Base-by-base conservation (phyloP, 805 yeast species). In the Nakazawaea ishiwadae region DNA sequence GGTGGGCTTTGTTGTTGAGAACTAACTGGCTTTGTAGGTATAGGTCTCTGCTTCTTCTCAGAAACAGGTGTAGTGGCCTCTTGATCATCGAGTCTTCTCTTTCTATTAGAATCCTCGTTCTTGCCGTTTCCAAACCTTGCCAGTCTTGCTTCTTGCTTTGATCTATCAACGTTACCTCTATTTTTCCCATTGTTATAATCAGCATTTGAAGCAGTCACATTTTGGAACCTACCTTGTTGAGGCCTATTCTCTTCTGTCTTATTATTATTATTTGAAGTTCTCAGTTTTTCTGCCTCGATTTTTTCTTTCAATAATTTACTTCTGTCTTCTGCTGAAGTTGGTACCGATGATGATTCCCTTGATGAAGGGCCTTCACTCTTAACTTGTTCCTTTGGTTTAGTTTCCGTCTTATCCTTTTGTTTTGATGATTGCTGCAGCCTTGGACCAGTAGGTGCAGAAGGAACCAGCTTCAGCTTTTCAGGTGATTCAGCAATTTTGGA, bases 251-350 rank as follows among this genome's bases (percentile, higher is more conserved):
- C 27, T n/a, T 26, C 28, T 18, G 40, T 4, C 8, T 12, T 21
- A 9, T 17, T 6, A 11, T 14, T 8, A 17, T 19, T 16, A 14
- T 35, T 15, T 14, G 35, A 16, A 11, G 35, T 30, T 23, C n/a
- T 31, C 24, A 27, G 15, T 19, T 23, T 29, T 15, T 37, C 40
- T 12, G 17, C 34, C 14, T 37, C 34, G n/a, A 37, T 37, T n/a
- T 23, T 37, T 4, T 18, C 40, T 14, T 17, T 37, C 16, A 37
- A 31, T 15, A 37, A 14, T 15, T 21, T 34, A n/a, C 40, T 29
- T 12, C 28, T 15, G 27, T 37, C 35, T n/a, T 35, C 31, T 14
- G 40, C 40, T 7, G 16, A 17, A 8, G 35, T 8, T 14, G 40
- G 32, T n/a, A 29, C 4, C n/a, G n/a, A n/a, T 16, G 37, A 16